Conservation (phyloP, 2,329 filamentous ascomycete species). For the Emericellopsis atlantica region DNA sequence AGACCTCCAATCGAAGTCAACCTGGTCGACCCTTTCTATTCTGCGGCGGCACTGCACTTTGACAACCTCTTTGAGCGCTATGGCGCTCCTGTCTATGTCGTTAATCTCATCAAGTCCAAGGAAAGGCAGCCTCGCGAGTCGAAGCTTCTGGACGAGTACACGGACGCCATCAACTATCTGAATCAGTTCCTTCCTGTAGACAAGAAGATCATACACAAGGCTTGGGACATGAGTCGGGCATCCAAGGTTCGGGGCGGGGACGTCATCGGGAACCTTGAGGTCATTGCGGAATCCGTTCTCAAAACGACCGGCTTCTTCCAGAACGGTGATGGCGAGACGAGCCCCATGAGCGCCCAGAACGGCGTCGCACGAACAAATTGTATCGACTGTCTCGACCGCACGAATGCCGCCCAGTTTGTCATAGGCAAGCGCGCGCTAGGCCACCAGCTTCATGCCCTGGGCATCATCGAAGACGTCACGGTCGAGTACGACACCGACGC, state of each 20-base stretch:
- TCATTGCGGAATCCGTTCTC: slow-evolving; percentile 79
- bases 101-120: slow-evolving; percentile 83
- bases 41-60: slow-evolving; percentile 85
- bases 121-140: slow-evolving; percentile 86
- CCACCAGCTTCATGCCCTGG: slow-evolving; percentile 82
- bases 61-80: slow-evolving; percentile 91
- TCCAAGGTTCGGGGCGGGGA: slow-evolving; percentile 87
- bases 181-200: slow-evolving; percentile 82
- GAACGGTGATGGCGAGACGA: slow-evolving; percentile 64
- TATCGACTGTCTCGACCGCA: slow-evolving; percentile 93
- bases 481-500: slow-evolving; percentile 93
- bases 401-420: slow-evolving; percentile 95
- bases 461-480: slow-evolving; percentile 65
- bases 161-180: slow-evolving; percentile 76
- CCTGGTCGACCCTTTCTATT: slow-evolving; percentile 92
- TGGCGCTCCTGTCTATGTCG: slow-evolving; percentile 78
- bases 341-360: slow-evolving; percentile 62
- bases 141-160: slow-evolving; percentile 79
- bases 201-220: slow-evolving; percentile 84
- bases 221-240: slow-evolving; percentile 96
- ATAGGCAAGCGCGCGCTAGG: slow-evolving; percentile 91
- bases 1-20: slow-evolving; percentile 95
- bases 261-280: slow-evolving; percentile 84
- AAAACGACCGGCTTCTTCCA: slow-evolving; percentile 86
- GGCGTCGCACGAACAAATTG: slow-evolving; percentile 93